A percentile compares a stretch with the other conserved stretches of the same genome.
Conservation (phyloP, 225 moss, liverwort and hornwort species). For the Marchantia paleacea region DNA sequence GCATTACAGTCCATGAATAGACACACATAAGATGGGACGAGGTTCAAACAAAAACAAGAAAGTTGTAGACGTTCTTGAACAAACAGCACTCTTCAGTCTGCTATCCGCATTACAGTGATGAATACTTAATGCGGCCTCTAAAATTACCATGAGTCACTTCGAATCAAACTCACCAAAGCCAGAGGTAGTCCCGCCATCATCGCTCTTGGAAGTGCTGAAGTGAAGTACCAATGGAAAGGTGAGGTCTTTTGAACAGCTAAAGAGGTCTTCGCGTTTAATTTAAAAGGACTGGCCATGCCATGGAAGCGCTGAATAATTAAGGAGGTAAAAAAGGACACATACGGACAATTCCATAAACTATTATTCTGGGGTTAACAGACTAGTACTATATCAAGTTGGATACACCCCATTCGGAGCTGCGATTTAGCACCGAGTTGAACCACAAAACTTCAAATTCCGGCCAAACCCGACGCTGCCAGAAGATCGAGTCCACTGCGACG, state of each 20-base stretch:
- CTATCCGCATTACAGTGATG: not conserved
- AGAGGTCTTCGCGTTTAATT: not conserved
- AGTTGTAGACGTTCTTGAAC: not conserved
- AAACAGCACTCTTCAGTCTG: not conserved
- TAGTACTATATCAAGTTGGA: constrained; percentile 33
- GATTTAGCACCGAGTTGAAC: constrained; percentile 62
- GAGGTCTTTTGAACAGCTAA: constrained; percentile 48
- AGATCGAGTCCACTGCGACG: constrained; percentile 69
- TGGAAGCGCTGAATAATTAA: constrained; percentile 13
- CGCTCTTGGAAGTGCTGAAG: constrained; percentile 87
- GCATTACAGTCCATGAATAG: not conserved
- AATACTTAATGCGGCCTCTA: not conserved
- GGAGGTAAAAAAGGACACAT: not conserved
- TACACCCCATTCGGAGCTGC: constrained; percentile 99
- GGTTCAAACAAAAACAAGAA: not conserved
- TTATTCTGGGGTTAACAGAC: not conserved
- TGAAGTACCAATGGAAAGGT: constrained; percentile 89
- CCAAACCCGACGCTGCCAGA: constrained; percentile 76
- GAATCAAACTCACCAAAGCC: constrained; percentile 48
- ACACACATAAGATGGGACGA: not conserved
- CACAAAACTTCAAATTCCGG: constrained; percentile 52
- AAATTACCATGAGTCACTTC: not conserved
- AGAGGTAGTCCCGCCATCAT: constrained; percentile 87
- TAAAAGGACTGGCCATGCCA: not conserved
- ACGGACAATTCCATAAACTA: not conserved